A percentile compares a stretch with the other conserved stretches of the same genome.
Conservation (phyloP, 371 early-diverging fungal species). For the Mucor indicus region DNA sequence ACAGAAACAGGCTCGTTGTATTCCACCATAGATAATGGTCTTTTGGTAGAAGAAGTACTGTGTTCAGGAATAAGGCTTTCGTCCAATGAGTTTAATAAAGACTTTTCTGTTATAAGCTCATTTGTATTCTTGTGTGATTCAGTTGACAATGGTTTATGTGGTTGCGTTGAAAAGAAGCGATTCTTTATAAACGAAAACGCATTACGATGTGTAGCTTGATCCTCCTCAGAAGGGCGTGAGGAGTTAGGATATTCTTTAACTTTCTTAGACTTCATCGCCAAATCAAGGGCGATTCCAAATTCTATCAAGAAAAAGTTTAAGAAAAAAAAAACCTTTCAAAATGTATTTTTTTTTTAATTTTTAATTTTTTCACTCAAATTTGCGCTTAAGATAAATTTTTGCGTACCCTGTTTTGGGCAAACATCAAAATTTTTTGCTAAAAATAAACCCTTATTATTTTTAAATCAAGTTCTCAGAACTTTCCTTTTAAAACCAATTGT, state of each 20-base stretch:
- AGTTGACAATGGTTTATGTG: background rate
- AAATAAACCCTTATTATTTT: no score
- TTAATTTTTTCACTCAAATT: no score
- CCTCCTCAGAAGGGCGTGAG: slow-evolving; percentile 7
- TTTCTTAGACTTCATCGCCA: slow-evolving; percentile 24
- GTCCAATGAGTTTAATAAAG: slow-evolving; percentile 9
- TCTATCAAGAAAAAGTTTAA: background rate
- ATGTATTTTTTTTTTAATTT: background rate
- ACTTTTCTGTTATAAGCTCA: background rate
- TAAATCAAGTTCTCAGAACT: no score
- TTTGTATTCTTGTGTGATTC: background rate
- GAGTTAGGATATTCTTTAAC: slow-evolving; percentile 3
- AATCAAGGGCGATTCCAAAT: slow-evolving; percentile 9
- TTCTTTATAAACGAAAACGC: slow-evolving; percentile 23
- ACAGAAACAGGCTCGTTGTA: background rate
- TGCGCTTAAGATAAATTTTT: no score
- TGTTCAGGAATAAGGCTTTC: slow-evolving; percentile 1
- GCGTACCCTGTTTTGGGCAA: no score
- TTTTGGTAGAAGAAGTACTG: background rate
- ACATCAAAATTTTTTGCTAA: no score
- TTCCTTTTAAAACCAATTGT: no score
- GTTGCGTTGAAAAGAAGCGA: slow-evolving; percentile 12
- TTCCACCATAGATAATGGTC: slow-evolving; percentile 22
- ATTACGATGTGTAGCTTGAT: slow-evolving; percentile 1
- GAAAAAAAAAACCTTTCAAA: background rate